Evolutionary conservation across 1,284 basidiomycete species (phyloP).

Genomic region (Wallemia hederae): DNA sequence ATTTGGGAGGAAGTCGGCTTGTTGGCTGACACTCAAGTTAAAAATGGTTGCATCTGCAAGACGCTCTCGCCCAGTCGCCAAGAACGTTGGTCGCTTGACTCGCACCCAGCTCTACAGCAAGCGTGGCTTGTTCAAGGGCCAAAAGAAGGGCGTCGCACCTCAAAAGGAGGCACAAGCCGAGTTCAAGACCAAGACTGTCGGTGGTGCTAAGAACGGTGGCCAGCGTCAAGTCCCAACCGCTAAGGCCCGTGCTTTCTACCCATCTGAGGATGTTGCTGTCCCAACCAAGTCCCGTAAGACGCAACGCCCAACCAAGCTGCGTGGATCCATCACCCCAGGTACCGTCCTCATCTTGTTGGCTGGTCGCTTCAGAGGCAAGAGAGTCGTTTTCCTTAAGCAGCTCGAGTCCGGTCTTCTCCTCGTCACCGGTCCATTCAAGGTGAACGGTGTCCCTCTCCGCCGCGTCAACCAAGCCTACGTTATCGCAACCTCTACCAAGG

Average conservation of each 20-base stretch:
- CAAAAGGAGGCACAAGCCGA: slow-evolving; percentile 21
- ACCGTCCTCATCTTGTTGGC: slow-evolving; percentile 89
- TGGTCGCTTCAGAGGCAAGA: slow-evolving; percentile 92
- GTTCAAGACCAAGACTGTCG: slow-evolving; percentile 49
- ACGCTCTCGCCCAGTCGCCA: slow-evolving; percentile 58
- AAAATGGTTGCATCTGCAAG: neutral
- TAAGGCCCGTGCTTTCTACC: slow-evolving; percentile 89
- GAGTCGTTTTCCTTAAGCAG: slow-evolving; percentile 96
- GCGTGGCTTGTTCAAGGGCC: slow-evolving; percentile 34
- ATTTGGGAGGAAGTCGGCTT: neutral
- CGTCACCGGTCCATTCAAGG: slow-evolving; percentile 90
- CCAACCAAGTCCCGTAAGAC: slow-evolving; percentile 81
- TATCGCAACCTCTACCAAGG: slow-evolving; percentile 88
- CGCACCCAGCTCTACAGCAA: slow-evolving; percentile 49
- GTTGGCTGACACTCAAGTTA: neutral
- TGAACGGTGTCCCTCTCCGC: slow-evolving; percentile 94
- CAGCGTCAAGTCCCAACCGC: slow-evolving; percentile 53
- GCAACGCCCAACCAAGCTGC: slow-evolving; percentile 35
- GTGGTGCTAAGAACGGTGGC: slow-evolving; percentile 71
- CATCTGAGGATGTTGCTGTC: slow-evolving; percentile 68
- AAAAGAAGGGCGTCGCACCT: slow-evolving; percentile 41
- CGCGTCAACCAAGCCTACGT: slow-evolving; percentile 98
- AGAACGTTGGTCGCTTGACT: slow-evolving; percentile 55
- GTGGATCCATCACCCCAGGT: slow-evolving; percentile 70
- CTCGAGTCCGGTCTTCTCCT: slow-evolving; percentile 72